Percentiles rank a stretch among this genome's conserved stretches.
phyloP scores from a whole-genome alignment of 1,139 yeast species.

The Diutina mesorugosa region DNA sequence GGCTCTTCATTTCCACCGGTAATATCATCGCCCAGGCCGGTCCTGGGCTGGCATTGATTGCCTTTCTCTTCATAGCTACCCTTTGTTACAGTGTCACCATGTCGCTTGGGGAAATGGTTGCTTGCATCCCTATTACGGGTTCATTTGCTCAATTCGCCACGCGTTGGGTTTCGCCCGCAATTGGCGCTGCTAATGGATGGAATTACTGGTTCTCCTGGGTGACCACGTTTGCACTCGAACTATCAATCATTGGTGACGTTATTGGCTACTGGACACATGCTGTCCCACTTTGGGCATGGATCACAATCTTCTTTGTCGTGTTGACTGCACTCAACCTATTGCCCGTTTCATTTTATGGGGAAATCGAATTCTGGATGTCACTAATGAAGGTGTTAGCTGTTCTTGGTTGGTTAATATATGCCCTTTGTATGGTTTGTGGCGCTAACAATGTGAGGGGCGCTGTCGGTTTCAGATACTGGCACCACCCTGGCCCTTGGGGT shows the following conservation, averaged over 20 bases:
- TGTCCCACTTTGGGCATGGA: conserved; percentile 5
- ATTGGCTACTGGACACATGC: conserved; percentile 8
- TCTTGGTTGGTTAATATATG: neutral
- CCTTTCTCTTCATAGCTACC: conserved; percentile 39
- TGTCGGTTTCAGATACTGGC: conserved; percentile 82
- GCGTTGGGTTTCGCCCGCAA: conserved; percentile 13
- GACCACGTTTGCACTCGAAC: conserved; percentile 14
- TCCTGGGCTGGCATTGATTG: conserved; percentile 46
- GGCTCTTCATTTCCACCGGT: conserved; percentile 56
- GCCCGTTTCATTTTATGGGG: conserved; percentile 13
- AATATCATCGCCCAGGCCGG: conserved; percentile 51
- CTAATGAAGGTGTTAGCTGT: neutral
- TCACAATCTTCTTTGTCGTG: conserved; percentile 8
- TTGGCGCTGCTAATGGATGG: conserved; percentile 12
- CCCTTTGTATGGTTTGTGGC: conserved; percentile 40
- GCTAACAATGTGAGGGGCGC: conserved; percentile 53
- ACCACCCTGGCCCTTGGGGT: conserved; percentile 84
- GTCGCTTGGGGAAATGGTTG: conserved; percentile 50
- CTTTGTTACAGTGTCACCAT: conserved; percentile 46
- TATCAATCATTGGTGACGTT: conserved; percentile 10
- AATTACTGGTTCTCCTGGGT: conserved; percentile 18
- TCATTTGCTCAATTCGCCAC: conserved; percentile 49
- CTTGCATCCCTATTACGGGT: conserved; percentile 52
- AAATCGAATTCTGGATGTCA: conserved; percentile 9
- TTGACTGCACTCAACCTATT: conserved; percentile 12